Base-by-base conservation (phyloP, 208 protist genomes). In the Wallacemonas sp. region DNA sequence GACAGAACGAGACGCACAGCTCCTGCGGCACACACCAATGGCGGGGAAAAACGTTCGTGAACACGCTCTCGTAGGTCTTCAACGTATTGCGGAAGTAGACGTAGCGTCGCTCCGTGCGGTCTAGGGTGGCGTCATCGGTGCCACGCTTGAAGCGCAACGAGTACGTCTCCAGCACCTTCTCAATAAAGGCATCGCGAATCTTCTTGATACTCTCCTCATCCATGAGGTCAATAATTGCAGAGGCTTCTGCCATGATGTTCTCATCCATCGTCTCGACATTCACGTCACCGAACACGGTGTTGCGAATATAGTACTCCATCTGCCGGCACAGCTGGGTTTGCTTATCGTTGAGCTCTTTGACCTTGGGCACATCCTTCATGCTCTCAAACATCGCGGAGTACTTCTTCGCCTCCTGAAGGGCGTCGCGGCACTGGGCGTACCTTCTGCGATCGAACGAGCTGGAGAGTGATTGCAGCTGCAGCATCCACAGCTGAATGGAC, bases 21-120 rank as follows among this genome's bases (percentile, higher is more conserved):
- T 97, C 90, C 74, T 98, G 91, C 21, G 79, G 80, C 30, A 97
- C 87, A 61, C 90, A 96, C 94, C 95, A 98, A 56, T 92, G 80
- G 2, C 68, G 71, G 1, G 94, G 94, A 53, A 97, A 96, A 6
- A 96, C 88, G 34, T 84, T 86, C 28, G 66, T 45, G 45, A 94
- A 94, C 45, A 91, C 55, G 55, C 79, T 66, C 22, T 93, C 75
- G 74, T 96, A 94, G 15, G 77, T 76, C 30, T 96, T 81, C 27
- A 98, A 66, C 36, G 90, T 66, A 24, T 74, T 86, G 46, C 90
- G 86, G 30, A 97, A 83, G 75, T 82, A 97, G 1, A 94, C 83
- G 77, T 95, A 98, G n/a, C 95, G 81, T 3, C 92, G 79, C 56
- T 98, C 91, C 8, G 95, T 95, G 24, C 91, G 82, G 49, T 97